Evolutionary conservation across 2,329 filamentous ascomycete genomes (phyloP).

Genomic region (Botrytis fragariae): DNA sequence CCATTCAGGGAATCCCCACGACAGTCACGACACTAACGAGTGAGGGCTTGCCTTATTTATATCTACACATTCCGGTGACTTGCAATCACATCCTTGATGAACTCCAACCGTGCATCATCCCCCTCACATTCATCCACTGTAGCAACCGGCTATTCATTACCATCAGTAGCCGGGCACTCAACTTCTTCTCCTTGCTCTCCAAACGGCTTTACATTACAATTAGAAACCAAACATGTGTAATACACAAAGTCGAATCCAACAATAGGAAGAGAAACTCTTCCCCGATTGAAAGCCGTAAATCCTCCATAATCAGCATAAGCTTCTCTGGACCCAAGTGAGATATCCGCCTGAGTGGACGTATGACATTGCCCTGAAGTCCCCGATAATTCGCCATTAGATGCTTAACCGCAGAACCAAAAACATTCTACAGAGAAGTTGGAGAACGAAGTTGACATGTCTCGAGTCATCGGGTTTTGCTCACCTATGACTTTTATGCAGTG

Average conservation of each 20-base stretch:
- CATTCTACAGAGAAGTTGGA: neutral
- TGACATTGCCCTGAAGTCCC: neutral
- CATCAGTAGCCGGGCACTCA: neutral
- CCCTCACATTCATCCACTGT: neutral
- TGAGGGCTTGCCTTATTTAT: too few relatives aligned
- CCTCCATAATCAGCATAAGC: neutral
- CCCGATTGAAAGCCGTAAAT: neutral
- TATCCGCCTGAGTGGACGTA: fast-evolving
- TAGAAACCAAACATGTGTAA: neutral
- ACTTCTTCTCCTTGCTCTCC: neutral
- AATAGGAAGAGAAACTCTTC: neutral
- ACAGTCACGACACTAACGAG: too few relatives aligned
- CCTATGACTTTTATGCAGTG: too few relatives aligned
- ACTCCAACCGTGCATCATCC: too few relatives aligned
- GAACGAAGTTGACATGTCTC: too few relatives aligned
- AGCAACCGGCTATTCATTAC: neutral
- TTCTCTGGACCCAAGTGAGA: neutral
- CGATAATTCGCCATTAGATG: neutral
- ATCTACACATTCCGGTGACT: too few relatives aligned
- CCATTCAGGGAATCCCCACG: too few relatives aligned
- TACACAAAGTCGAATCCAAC: neutral
- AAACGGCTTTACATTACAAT: neutral
- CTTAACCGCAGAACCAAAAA: neutral
- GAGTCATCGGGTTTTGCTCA: too few relatives aligned
- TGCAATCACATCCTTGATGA: too few relatives aligned